Evolutionary conservation across 805 yeast genomes (phyloP), one percentile per base, ranked within the genome.

Genomic region (Kodamaea restingae): DNA sequence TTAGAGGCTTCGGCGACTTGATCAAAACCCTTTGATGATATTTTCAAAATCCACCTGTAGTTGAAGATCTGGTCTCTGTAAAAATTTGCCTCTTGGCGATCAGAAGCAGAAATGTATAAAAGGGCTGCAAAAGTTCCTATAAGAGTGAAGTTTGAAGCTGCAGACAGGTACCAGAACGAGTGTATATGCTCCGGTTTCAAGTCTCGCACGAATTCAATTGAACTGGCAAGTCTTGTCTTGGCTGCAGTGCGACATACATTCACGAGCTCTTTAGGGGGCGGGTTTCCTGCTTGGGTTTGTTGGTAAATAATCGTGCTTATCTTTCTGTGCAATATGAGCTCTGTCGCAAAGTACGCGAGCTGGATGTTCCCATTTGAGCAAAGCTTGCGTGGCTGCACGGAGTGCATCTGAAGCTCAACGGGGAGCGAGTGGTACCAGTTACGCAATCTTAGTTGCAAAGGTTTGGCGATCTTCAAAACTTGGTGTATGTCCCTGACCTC

Each of bases 81-180:
- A 35, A 73, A 67, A 29, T 66, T 67, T 0, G 83, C 73, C 52
- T 88, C 96, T 39, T 80, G 86, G 12, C 72, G 59, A 11, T 51
- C 46, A 0, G 74, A 52, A 7, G 70, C 58, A 0, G 96, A 84
- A 11, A 82, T 81, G 50, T 75, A 85, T 39, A 90, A 62, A 9
- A 90, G 66, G 0, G 95, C 81, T 0, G 96, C 95, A 70, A 90
- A 90, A 0, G 91, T 78, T 2, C 96, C 96, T 28, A 88, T 86
- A 26, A 86, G 61, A 5, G 95, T 79, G 46, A 90, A 78, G 52
- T 86, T 87, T 10, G 84, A 73, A 0, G 93, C 72, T 0, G 95
- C 76, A 1, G 88, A 78, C 1, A 88, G 77, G 60, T 86, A 93
- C 96, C 96, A 90, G 58, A 88, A 88, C 8, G 95, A 78, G 55